These are phyloP conservation scores for Colletotrichum cereale DNA, from an alignment of 2,329 filamentous ascomycete species.

Conservation along the genomic window DNA sequence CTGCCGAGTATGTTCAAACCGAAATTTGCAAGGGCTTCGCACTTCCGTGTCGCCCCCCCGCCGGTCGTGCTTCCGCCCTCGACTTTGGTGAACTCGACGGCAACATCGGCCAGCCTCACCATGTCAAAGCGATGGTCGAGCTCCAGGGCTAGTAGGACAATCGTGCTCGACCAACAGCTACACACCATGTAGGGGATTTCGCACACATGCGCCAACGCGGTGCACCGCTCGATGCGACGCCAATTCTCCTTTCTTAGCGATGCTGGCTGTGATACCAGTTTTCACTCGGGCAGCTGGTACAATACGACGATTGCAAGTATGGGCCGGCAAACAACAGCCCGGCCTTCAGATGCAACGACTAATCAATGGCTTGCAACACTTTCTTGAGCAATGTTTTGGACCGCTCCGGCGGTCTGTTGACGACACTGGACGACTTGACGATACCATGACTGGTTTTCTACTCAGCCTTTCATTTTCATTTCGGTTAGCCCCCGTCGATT, in stretches of 20 bases:
- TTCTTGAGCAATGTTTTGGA: conserved; percentile 33
- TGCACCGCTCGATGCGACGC: conserved; percentile 20
- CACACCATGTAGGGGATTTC: conserved; percentile 19
- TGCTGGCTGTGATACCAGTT: neutral
- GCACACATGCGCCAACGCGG: conserved; percentile 12
- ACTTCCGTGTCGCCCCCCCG: conserved; percentile 61
- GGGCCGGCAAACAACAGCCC: neutral
- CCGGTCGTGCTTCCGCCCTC: conserved; percentile 42
- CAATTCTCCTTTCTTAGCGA: conserved; percentile 25
- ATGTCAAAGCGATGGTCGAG: conserved; percentile 38
- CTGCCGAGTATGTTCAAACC: conserved; percentile 82
- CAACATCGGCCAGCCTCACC: conserved; percentile 24
- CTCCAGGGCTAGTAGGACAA: conserved; percentile 39
- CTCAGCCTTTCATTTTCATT: conserved; percentile 34
- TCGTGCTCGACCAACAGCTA: conserved; percentile 25
- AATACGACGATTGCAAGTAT: conserved; percentile 17
- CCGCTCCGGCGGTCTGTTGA: conserved; percentile 32
- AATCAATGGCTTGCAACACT: conserved; percentile 15
- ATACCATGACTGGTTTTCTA: conserved; percentile 40
- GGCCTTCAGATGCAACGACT: conserved; percentile 25
- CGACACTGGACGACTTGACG: conserved; percentile 41
- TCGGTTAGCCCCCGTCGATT: conserved; percentile 24
- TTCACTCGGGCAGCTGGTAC: conserved; percentile 1
- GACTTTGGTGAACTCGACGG: conserved; percentile 35
- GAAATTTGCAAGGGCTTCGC: conserved; percentile 75